Base-by-base conservation (phyloP, 805 yeast species). In the Saturnispora halmiae region DNA sequence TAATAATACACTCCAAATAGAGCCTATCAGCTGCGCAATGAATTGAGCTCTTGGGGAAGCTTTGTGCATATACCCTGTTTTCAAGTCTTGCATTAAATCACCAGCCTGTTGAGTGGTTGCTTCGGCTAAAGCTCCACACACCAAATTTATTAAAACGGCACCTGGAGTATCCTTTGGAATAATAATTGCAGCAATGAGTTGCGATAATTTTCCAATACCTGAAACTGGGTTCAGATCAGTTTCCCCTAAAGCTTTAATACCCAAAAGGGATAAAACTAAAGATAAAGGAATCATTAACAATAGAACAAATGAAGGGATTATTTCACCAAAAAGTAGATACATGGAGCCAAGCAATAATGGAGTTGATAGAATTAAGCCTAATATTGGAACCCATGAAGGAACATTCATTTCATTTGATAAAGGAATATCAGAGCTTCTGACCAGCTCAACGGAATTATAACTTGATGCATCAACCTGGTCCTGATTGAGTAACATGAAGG, bases 41-140 rank as follows among this genome's bases (percentile, higher is more conserved):
- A 92, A 88, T 60, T 92, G 98, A 3, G 94, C 94, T 46, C 71
- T 73, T 14, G 96, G 96, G 0, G 95, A 82, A 0, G 97, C 96
- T 13, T 94, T 95, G 2, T 90, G 54, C 40, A 90, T 60, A 60
- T 84, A 90, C 0, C 97, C 97, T 0, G 98, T 88, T 58, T 92
- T 92, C 51, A 90, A 67, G 62, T 92, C 97, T 64, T 90, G 98
- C 95, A 92, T 84, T 55, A 90, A 67, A 61, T 90, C 98, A 24
- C 98, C 97, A 2, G 97, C 96, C 62, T 90, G 98, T 63, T 92
- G 97, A 2, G 98, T 96, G 7, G 97, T 97, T 0, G 97, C 96
- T 63, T 90, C 98, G 1, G 97, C 94, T 31, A 90, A 79, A 11
- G 96, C 98, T 14, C 98, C 98, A 4, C 96, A 95, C 1, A 90